Evolutionary conservation across 2,329 filamentous ascomycete species (phyloP).

Genomic region (Nothophoma quercina): DNA sequence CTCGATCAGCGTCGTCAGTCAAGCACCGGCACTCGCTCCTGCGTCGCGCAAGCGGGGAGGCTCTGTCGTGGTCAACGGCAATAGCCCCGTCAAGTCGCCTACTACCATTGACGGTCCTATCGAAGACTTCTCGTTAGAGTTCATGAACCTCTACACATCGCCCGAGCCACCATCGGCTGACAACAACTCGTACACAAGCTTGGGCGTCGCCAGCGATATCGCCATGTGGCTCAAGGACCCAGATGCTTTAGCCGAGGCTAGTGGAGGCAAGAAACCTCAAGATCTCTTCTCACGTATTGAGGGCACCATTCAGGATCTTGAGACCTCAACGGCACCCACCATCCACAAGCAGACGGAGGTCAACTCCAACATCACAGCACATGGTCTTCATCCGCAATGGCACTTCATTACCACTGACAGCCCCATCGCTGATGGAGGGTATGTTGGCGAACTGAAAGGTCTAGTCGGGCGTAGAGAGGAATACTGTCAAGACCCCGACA

Average conservation of each 20-base stretch:
- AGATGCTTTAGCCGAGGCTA: conserved; percentile 71
- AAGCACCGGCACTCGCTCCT: conserved; percentile 70
- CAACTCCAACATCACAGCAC: conserved; percentile 56
- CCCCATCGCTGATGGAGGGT: conserved; percentile 59
- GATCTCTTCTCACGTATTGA: conserved; percentile 75
- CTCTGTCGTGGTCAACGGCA: conserved; percentile 66
- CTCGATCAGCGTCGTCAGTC: conserved; percentile 74
- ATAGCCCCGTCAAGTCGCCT: conserved; percentile 80
- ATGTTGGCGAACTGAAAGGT: conserved; percentile 76
- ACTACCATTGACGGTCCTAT: conserved; percentile 70
- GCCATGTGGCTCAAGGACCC: conserved; percentile 81
- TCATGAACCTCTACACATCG: conserved; percentile 76
- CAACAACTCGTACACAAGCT: conserved; percentile 79
- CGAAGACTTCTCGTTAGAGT: conserved; percentile 77
- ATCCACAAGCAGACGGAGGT: conserved; percentile 62
- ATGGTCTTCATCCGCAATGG: conserved; percentile 72
- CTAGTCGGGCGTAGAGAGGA: conserved; percentile 57
- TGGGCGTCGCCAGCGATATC: conserved; percentile 77
- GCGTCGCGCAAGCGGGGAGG: conserved; percentile 67
- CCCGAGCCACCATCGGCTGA: conserved; percentile 63
- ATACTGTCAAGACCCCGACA: conserved; percentile 55
- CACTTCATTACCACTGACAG: conserved; percentile 68
- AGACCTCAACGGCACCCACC: conserved; percentile 58
- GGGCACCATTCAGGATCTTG: conserved; percentile 61
- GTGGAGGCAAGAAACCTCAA: conserved; percentile 66